Conservation (phyloP, 768 basidiomycete genomes). For the Russula earlei region DNA sequence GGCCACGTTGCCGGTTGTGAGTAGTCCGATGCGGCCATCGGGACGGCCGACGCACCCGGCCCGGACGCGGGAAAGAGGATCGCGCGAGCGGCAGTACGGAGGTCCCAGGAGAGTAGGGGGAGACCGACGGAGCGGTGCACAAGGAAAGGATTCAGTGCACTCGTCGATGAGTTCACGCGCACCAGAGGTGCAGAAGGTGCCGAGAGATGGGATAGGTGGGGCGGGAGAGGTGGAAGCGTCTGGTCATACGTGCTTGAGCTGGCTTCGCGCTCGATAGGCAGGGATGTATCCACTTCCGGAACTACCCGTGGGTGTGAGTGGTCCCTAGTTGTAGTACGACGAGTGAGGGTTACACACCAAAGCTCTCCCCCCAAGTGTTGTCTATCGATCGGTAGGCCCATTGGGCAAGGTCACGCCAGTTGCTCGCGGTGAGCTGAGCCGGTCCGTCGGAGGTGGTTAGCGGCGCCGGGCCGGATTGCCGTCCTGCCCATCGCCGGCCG, state of each 20-base stretch:
- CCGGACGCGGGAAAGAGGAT: slow-evolving; percentile 21
- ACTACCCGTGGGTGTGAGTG: background rate
- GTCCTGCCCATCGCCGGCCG: background rate
- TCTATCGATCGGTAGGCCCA: slow-evolving; percentile 41
- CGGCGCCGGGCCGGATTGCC: slow-evolving; percentile 11
- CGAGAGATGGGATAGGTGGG: slow-evolving; percentile 28
- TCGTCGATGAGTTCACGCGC: slow-evolving; percentile 35
- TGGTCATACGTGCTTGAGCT: slow-evolving; percentile 26
- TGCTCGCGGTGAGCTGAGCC: slow-evolving; percentile 25
- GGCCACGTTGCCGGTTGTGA: slow-evolving; percentile 61
- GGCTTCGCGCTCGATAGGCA: background rate
- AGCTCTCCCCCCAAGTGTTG: slow-evolving; percentile 26
- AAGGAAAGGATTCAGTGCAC: slow-evolving; percentile 51
- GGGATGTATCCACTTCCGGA: background rate
- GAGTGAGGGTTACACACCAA: background rate
- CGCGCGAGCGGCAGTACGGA: slow-evolving; percentile 25
- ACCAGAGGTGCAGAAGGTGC: slow-evolving; percentile 17
- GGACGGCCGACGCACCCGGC: slow-evolving; percentile 26
- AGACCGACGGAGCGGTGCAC: slow-evolving; percentile 35
- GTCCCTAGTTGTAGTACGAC: background rate
- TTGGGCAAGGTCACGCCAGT: slow-evolving; percentile 49
- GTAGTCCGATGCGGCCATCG: slow-evolving; percentile 21
- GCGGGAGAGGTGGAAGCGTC: slow-evolving; percentile 38
- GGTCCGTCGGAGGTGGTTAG: background rate
- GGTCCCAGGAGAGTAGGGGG: slow-evolving; percentile 41